Evolutionary conservation across 2,329 filamentous ascomycete genomes (phyloP), one percentile per base, ranked within the genome.

Genomic region (Cytospora mali): DNA sequence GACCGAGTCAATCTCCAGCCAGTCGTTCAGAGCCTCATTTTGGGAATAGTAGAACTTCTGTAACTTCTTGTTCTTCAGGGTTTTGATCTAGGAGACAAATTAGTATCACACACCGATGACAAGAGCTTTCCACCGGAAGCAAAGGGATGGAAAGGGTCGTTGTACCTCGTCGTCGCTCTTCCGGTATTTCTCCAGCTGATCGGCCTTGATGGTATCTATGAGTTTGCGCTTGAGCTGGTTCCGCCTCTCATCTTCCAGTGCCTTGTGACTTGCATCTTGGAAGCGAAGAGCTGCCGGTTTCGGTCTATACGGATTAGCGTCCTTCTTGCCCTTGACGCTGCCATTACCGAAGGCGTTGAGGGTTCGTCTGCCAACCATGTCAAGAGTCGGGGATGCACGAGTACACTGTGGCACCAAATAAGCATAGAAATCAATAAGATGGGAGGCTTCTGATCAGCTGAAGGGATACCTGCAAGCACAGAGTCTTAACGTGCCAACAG

Each of bases 1-100:
- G 7, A 85, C 75, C 39, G 81, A 79, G 70, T 86, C 84, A 35
- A 86, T 82, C 70, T 86, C 82, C 13, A 84, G 71, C 84, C 63
- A 65, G 60, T 65, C 63, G 27, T 86, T 81, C 13, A 86, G 69
- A 1, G 78, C 73, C 11, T 77, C 73, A 65, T 87, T 87, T 68
- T 85, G 83, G 16, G 75, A 74, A 65, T 82, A 75, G 71, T 86
- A 87, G 68, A 84, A 87, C 3, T 71, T 66, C 18, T 80, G 75
- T n/a, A 86, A 68, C 51, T 79, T 79, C 69, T 84, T 84, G 62
- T 80, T 77, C 68, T 79, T 77, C 63, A 85, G 81, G 9, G 68
- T 69, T 71, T 84, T 84, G 49, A 86, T 70, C 68, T 84, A 39
- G 14, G 16, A 4, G n/a, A 23, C 7, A 23, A 23, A 21, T 46